Percentiles rank a stretch among this genome's conserved stretches.
These are phyloP conservation scores for Halophytophthora polymorphica DNA, from an alignment of 352 stramenopile species.

Conservation along the genomic window DNA sequence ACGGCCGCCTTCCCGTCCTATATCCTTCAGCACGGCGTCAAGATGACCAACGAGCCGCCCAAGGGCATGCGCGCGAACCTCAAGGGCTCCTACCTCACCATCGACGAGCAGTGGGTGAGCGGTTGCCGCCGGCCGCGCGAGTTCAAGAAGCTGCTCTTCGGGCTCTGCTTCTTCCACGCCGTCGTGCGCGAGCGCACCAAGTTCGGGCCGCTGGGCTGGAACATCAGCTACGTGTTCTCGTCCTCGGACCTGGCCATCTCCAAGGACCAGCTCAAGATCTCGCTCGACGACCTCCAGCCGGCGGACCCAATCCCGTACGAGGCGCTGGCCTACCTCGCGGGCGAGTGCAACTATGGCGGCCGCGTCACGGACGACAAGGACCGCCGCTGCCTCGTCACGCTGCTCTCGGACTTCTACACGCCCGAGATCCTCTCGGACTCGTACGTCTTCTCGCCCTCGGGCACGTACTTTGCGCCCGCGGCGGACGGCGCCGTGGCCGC, in stretches of 20 bases:
- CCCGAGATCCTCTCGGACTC: constrained; percentile 68
- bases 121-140: constrained; percentile 52
- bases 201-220: constrained; percentile 84
- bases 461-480: constrained; percentile 73
- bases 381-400: constrained; percentile 82
- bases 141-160: constrained; percentile 87
- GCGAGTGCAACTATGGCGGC: constrained; percentile 95
- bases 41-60: constrained; percentile 96
- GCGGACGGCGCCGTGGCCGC: constrained; percentile 35
- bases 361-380: constrained; percentile 95
- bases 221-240: constrained; percentile 89
- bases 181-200: constrained; percentile 84
- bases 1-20: constrained; percentile 92
- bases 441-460: constrained; percentile 84
- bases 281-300: constrained; percentile 60
- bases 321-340: constrained; percentile 88
- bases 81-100: constrained; percentile 88
- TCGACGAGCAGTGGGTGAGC: constrained; percentile 73
- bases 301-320: constrained; percentile 86
- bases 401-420: constrained; percentile 83
- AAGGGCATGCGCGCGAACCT: constrained; percentile 94
- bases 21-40: constrained; percentile 92
- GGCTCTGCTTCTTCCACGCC: constrained; percentile 92
- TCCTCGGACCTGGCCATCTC: constrained; percentile 83
- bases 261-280: constrained; percentile 85